Base-by-base conservation (phyloP, 768 basidiomycete genomes). In the Mycena galericulata region DNA sequence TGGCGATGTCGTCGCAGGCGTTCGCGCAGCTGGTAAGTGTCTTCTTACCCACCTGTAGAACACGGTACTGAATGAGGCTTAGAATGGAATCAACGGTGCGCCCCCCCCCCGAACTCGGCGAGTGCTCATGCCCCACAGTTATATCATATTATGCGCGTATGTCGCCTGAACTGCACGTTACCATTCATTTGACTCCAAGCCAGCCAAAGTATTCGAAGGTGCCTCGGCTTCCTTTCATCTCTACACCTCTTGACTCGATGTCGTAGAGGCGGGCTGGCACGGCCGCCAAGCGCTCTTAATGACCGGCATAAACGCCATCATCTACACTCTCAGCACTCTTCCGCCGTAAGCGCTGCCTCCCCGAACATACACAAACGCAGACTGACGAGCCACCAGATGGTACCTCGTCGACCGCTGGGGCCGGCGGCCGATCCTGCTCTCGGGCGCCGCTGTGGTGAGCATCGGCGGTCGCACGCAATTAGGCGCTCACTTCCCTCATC, bases 71-170 rank as follows among this genome's bases (percentile, higher is more conserved):
- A n/a, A n/a, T n/a, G n/a, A n/a, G 45, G 26, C 11, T 38, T 56
- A 97, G 95, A 97, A 97, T 78, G 96, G 96, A 67, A 98, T 98
- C 75, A 97, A 96, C 77, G 93, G 93, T 93, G 78, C 57, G 84
- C 38, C 27, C 55, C 54, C 22, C 69, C 27, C 65, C 64, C 26
- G 45, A 30, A 50, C 62, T 59, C 57, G 68, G 20, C 8, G 67
- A 64, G 29, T 43, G 26, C 32, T 26, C 26, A 45, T 49, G 10
- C 27, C 41, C 51, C 27, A 17, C 47, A 95, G 95, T 97, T 50
- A 97, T 97, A 18, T 95, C 95, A 3, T 97, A 97, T 77, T 97
- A 95, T 80, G 94, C 94, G 53, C 95, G 95, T 96, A 80, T 81
- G 94, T 78, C 32, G 68, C 22, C 49, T 6, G 41, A 7, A 10